These are phyloP conservation scores for Hypoxylon fragiforme DNA, from an alignment of 495 filamentous ascomycete genomes.

Conservation along the genomic window DNA sequence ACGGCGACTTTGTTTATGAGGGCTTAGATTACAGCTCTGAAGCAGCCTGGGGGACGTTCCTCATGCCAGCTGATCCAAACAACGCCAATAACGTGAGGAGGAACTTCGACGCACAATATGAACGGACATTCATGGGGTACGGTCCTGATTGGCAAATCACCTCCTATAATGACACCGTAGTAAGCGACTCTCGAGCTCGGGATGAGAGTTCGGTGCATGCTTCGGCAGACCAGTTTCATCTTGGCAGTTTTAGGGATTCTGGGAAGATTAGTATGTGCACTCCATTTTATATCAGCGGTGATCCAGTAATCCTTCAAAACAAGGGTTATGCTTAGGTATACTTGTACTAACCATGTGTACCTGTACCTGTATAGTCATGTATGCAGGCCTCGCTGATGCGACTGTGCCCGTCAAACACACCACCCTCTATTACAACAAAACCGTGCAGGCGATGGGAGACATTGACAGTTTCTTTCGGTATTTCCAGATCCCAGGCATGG, in stretches of 20 bases:
- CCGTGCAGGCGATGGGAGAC: slow-evolving; percentile 35
- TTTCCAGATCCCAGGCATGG: slow-evolving; percentile 50
- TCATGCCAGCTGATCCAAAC: slow-evolving; percentile 36
- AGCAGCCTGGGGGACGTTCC: slow-evolving; percentile 36
- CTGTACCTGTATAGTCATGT: slow-evolving; percentile 55
- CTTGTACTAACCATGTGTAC: slow-evolving; percentile 30
- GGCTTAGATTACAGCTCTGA: slow-evolving; percentile 47
- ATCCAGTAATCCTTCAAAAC: background rate
- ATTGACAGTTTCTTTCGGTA: slow-evolving; percentile 45
- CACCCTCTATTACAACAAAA: slow-evolving; percentile 47
- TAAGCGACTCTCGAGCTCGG: slow-evolving; percentile 36
- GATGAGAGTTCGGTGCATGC: slow-evolving; percentile 44
- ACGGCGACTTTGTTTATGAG: slow-evolving; percentile 59
- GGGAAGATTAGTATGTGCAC: slow-evolving; percentile 38
- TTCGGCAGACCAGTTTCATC: slow-evolving; percentile 50
- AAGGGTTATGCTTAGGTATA: background rate
- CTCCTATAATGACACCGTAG: slow-evolving; percentile 40
- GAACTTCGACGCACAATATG: slow-evolving; percentile 43
- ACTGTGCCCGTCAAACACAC: slow-evolving; percentile 51
- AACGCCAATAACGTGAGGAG: slow-evolving; percentile 28
- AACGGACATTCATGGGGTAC: slow-evolving; percentile 46
- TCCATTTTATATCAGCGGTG: background rate
- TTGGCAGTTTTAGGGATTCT: slow-evolving; percentile 45
- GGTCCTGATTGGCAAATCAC: slow-evolving; percentile 39
- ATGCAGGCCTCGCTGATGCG: slow-evolving; percentile 59